Evolutionary conservation across 805 yeast species (phyloP), one percentile per base, ranked within the genome.

Genomic region (Starmerella bacillaris): DNA sequence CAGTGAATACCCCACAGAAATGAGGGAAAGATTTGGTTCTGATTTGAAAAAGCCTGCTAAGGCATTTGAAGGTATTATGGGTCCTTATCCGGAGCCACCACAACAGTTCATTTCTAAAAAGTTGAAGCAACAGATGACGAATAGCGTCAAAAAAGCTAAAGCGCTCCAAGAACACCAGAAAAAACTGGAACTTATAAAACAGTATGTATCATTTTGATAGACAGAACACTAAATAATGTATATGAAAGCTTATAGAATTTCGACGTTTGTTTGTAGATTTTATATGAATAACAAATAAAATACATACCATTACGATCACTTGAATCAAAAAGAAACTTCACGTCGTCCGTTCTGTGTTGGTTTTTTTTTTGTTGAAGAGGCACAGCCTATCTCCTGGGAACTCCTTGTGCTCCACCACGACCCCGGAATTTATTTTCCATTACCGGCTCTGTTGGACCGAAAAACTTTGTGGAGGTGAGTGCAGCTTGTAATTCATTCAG

Each of bases 11-110:
- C 62, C 71, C 38, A 65, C 63, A 24, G 72, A 68, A 37, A 64
- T 61, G 47, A 54, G 57, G 31, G 60, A 61, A 14, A 51, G 64
- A 16, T 42, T 57, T 16, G 89, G 92, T 7, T 74, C 92, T 1
- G 86, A 82, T 54, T 57, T 59, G 33, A 51, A 58, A 33, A 77
- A 73, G 50, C 83, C 86, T 11, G 65, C 73, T 27, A 67, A 64
- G 21, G 77, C 83, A 1, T 80, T 75, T 50, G 82, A 67, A 30
- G 95, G 95, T 17, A 58, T 77, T 39, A 54, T 66, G 32, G 74
- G 73, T 12, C 68, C 70, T 12, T 64, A 66, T 42, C 65, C 65
- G 19, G 74, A 71, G 27, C 65, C 68, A n/a, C 68, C 79, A 6
- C 63, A 65, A 55, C 74, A 78, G 16, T 78, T 70, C 47, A 60